Base-by-base conservation (phyloP, 2,329 filamentous ascomycete genomes). In the Fusarium redolens region DNA sequence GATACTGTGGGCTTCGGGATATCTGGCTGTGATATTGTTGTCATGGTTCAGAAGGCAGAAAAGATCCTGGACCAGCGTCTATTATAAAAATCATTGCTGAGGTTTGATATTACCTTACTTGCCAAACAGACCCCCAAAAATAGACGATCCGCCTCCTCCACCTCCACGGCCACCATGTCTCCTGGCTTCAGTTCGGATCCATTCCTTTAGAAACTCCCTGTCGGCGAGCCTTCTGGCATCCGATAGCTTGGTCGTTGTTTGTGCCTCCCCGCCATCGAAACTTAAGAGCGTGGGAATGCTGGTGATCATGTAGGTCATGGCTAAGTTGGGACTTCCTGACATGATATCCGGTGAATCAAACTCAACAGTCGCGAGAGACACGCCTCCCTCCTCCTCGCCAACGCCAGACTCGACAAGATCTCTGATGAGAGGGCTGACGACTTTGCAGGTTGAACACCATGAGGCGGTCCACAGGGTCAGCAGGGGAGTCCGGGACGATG, bases 401-500 rank as follows among this genome's bases (percentile, higher is more conserved):
- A 87, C 82, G 55, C 87, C 86, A 6, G 82, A 82, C 73, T 84
- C 82, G 50, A 91, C 78, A 37, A 90, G 82, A 15, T 83, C 81
- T 17, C 77, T 78, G 10, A 91, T 57, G 15, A 89, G 78, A 7
- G 89, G 89, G 8, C 81, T 80, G 30, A 90, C 83, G 37, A 80
- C 78, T 50, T 82, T 83, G 79, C 89, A 91, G 20, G 87, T 86
- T 8, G 85, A 80, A 78, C 89, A 91, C 82, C 85, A 90, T 12
- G 87, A 87, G 1, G 89, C 84, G 0, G 88, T 89, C 89, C 89
- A 91, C 44, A 91, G 81, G 3, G 88, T 90, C 61, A 91, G 77
- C n/a, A 91, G 85, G 5, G 89, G 89, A 5, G 81, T 85, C 47
- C 86, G 83, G 10, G 87, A 82, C 10, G 87, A 87, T 5, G 86